Conservation (phyloP, 208 protist genomes). For the Entamoeba invadens region DNA sequence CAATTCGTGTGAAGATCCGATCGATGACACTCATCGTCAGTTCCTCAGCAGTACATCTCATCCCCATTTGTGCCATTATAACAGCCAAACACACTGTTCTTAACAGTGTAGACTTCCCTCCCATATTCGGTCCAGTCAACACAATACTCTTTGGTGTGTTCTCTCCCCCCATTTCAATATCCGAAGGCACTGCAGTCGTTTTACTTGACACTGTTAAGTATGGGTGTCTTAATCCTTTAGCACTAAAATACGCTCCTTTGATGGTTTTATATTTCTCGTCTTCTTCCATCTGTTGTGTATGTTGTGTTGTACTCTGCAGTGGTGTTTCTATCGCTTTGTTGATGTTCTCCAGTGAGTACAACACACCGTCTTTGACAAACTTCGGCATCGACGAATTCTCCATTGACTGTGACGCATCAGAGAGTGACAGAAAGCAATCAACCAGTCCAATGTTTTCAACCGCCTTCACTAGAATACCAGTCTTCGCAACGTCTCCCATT, state of each 20-base stretch:
- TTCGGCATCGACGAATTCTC: background rate
- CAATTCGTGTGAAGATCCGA: slow-evolving; percentile 70
- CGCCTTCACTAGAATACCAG: background rate
- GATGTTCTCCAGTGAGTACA: background rate
- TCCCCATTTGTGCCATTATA: slow-evolving; percentile 32
- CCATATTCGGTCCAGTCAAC: slow-evolving; percentile 29
- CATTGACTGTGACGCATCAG: background rate
- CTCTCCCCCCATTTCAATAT: background rate
- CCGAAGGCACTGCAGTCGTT: background rate
- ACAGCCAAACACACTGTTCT: slow-evolving; percentile 22
- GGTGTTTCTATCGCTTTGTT: too few species aligned
- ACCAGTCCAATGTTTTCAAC: background rate
- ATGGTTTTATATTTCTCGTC: too few species aligned
- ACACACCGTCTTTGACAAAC: background rate
- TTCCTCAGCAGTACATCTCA: slow-evolving; percentile 12
- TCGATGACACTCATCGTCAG: slow-evolving; percentile 55
- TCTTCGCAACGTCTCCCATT: background rate
- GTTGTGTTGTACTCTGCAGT: too few species aligned
- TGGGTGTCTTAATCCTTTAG: background rate
- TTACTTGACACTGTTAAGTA: background rate
- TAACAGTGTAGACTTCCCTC: slow-evolving; percentile 30
- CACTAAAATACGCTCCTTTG: background rate
- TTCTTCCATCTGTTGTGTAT: too few species aligned
- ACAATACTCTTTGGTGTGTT: slow-evolving; percentile 3
- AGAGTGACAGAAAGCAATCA: background rate